Base-by-base conservation (phyloP, 495 filamentous ascomycete genomes). In the Geopyxis carbonaria region DNA sequence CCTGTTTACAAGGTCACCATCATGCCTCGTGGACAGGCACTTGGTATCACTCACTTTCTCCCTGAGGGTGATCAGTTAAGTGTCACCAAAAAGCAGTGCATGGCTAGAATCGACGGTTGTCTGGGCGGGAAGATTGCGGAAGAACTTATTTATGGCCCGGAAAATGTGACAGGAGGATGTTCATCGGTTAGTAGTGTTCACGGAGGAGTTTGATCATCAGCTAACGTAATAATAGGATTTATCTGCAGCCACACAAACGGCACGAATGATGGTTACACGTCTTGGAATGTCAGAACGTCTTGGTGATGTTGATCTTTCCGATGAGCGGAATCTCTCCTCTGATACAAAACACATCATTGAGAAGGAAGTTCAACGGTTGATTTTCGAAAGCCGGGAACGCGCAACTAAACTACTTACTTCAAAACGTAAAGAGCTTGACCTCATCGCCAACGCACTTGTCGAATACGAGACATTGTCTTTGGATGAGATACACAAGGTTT, bases 1-100 rank as follows among this genome's bases (percentile, higher is more conserved):
- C 80, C 78, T 3, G 62, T 97, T 5, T 93, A 97, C 68, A 97
- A 97, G 61, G 84, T 91, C 40, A 97, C 89, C 4, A 84, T 97
- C 44, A 80, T 97, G 53, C 85, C 89, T 25, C 76, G 91, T 41
- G 89, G 89, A 8, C 72, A 75, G 50, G 66, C 79, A 6, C 67
- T 94, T 7, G 89, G 89, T 45, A 65, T 93, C 35, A 97, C 91
- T 0, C 74, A 75, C 42, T 76, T 72, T 55, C 63, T 95, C 27
- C 80, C 81, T 0, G 81, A 92, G 52, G 84, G 92, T 68, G 89
- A 97, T 59, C 77, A 76, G 55, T 78, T 89, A 34, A 84, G 78
- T 8, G 68, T 68, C 49, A 75, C 73, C 27, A 81, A 81, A 48
- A 69, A 64, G 43, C 74, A 86, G 43, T 76, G 79, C 39, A 45